These are phyloP conservation scores for Metrosideros polymorpha DNA, from an alignment of 441 rosid genomes.

Conservation along the genomic window DNA sequence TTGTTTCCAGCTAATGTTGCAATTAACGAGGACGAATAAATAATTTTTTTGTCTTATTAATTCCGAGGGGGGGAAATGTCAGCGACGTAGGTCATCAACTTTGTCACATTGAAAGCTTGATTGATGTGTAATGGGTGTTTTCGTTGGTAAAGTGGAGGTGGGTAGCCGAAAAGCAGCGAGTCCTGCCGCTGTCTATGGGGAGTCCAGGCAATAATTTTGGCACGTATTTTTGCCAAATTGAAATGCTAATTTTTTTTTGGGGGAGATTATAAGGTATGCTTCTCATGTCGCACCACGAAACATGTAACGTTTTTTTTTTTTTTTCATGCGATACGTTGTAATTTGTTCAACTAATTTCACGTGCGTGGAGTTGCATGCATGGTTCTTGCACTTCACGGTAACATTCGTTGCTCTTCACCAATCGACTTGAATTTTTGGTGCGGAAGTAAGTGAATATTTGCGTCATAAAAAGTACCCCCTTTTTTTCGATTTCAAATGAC, in stretches of 20 bases:
- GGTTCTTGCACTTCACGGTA: no score
- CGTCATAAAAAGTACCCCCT: no score
- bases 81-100: not conserved
- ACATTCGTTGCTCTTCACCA: no score
- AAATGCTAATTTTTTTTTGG: not conserved
- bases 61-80: not conserved
- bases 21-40: not conserved
- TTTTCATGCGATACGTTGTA: no score
- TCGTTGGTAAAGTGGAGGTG: not conserved
- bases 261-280: no score
- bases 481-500: no score
- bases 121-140: not conserved
- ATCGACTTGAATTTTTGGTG: no score
- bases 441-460: no score
- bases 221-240: not conserved
- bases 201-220: not conserved
- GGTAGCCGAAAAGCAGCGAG: not conserved
- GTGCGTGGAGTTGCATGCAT: no score
- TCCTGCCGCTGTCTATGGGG: not conserved
- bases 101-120: not conserved
- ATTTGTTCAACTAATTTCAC: no score
- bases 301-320: no score
- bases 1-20: not conserved
- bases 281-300: no score
- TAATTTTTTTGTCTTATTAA: not conserved